A percentile compares a stretch with the other conserved stretches of the same genome.
Conservation (phyloP, 2,329 filamentous ascomycete species). For the Colletotrichum eremochloae region DNA sequence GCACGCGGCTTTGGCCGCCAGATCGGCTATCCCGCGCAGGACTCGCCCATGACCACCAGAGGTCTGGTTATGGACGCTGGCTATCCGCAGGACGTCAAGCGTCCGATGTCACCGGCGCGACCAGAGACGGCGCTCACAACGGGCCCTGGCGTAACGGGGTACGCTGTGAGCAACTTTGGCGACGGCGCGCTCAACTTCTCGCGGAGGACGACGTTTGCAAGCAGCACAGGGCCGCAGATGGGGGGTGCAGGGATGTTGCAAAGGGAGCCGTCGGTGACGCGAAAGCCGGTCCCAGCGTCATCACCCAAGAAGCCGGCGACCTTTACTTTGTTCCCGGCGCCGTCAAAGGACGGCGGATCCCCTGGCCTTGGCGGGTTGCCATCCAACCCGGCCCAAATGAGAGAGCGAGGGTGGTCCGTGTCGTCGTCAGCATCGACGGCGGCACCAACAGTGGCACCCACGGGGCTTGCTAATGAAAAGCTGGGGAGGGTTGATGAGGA, state of each 20-base stretch:
- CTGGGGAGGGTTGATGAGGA: slow-evolving; percentile 35
- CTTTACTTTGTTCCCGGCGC: slow-evolving; percentile 32
- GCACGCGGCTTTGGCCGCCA: slow-evolving; percentile 18
- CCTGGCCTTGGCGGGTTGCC: slow-evolving; percentile 7
- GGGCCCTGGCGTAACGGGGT: slow-evolving; percentile 24
- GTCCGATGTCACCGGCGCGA: slow-evolving; percentile 21
- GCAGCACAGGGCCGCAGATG: slow-evolving; percentile 25
- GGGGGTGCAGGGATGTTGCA: slow-evolving; percentile 2
- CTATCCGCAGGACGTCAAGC: slow-evolving; percentile 47
- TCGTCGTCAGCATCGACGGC: neutral
- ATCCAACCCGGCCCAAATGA: slow-evolving; percentile 15
- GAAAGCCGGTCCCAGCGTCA: slow-evolving; percentile 22
- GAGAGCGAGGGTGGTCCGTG: neutral
- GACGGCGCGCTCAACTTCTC: slow-evolving; percentile 36
- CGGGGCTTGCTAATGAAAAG: slow-evolving; percentile 10
- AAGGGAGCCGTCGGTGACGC: slow-evolving; percentile 22
- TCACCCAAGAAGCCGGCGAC: slow-evolving; percentile 32
- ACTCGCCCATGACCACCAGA: slow-evolving; percentile 40
- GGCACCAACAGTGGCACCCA: neutral
- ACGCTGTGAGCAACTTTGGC: slow-evolving; percentile 27
- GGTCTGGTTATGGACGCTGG: slow-evolving; percentile 37
- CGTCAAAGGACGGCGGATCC: slow-evolving; percentile 18
- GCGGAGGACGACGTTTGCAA: slow-evolving; percentile 23
- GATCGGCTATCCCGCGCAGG: slow-evolving; percentile 46
- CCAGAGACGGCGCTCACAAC: slow-evolving; percentile 41